Base-by-base conservation (phyloP, 352 stramenopile genomes). In the Elongisporangium prolatum region DNA sequence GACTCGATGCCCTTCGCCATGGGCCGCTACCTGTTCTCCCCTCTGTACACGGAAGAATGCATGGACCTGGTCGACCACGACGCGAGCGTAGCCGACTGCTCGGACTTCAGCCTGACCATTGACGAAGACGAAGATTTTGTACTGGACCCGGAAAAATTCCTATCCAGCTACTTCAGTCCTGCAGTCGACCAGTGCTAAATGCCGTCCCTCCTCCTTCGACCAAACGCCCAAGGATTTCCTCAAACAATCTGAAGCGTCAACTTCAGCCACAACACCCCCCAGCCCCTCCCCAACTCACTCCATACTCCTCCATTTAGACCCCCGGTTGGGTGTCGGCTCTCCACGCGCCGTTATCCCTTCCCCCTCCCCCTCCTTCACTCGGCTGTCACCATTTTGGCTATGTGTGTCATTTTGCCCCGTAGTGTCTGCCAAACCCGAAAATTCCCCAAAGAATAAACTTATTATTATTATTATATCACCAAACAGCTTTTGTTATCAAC, bases 71-170 rank as follows among this genome's bases (percentile, higher is more conserved):
- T 51, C 18, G 65, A 69, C 51, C 54, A 61, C 11, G 7, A 47
- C 20, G 44, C 52, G 20, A 54, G 53, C 72, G 13, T 74, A 67
- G 40, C 58, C 68, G 8, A 62, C 4, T 75, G 40, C 47, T 61
- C 68, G 2, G 64, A 64, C 50, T 75, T 73, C 16, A 62, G 50
- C 2, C 73, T 84, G 51, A 69, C 63, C 4, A 10, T 52, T 21
- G 72, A 83, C 25, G 80, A 88, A 38, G 80, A 90, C 67, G 82
- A 92, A 50, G 82, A 92, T 67, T 92, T 94, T 56, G 82, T 94
- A 57, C 72, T 94, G 16, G 84, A 94, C 67, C 84, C 84, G 2
- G 80, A 94, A 61, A 92, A 91, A 61, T 94, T 94, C 54, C 73
- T 94, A 20, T 89, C 84, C 59, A 90, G 77, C 75, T 94, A 94